Evolutionary conservation across 768 basidiomycete genomes (phyloP).

Genomic region (Mycena belliarum): DNA sequence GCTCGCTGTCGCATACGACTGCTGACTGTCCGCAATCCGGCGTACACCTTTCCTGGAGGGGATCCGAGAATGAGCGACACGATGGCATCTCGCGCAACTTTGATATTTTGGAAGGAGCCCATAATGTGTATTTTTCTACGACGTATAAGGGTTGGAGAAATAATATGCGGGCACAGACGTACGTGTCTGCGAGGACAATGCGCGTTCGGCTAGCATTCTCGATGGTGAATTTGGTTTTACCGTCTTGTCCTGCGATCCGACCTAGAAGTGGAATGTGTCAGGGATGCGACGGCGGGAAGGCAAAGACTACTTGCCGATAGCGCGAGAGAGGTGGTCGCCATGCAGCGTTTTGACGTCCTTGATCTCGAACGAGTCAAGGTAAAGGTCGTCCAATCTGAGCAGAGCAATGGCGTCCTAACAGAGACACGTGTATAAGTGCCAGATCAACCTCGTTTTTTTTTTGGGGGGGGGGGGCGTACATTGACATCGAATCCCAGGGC

Average conservation of each 20-base stretch:
- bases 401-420: constrained; percentile 98
- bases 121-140: constrained; percentile 95
- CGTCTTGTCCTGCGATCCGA: constrained; percentile 97
- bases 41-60: constrained; percentile 92
- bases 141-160: not conserved
- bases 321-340: constrained; percentile 97
- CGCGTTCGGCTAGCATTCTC: constrained; percentile 96
- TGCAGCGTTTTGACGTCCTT: constrained; percentile 98
- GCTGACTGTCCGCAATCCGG: constrained; percentile 87
- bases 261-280: constrained; percentile 43
- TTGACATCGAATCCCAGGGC: constrained; percentile 95
- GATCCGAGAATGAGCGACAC: constrained; percentile 94
- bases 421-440: too few relatives aligned
- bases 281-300: not conserved
- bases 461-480: too few relatives aligned
- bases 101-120: constrained; percentile 98
- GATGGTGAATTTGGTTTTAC: constrained; percentile 98
- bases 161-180: constrained; percentile 33
- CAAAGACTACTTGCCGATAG: constrained; percentile 64
- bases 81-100: constrained; percentile 93
- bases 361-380: constrained; percentile 98
- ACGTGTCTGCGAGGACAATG: constrained; percentile 99
- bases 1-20: constrained; percentile 93
- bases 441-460: too few relatives aligned
- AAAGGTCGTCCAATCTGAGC: constrained; percentile 92